These are phyloP conservation scores for Pisolithus marmoratus DNA, from an alignment of 768 basidiomycete species.

Conservation along the genomic window DNA sequence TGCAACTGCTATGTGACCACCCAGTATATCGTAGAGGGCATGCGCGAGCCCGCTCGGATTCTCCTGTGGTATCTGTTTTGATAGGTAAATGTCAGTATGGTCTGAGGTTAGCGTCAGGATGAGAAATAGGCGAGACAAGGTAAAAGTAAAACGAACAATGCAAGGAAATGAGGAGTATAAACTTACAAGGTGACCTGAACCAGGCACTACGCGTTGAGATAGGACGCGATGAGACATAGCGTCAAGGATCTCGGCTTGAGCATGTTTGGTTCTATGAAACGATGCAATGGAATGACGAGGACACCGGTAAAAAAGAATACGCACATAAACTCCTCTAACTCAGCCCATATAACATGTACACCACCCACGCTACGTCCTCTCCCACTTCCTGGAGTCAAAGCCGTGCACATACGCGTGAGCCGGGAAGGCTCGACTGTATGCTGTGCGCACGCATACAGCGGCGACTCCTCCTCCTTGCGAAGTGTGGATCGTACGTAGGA, in stretches of 20 bases:
- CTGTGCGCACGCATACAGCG: conserved; percentile 17
- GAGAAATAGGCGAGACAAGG: too few species aligned
- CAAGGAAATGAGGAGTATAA: not conserved
- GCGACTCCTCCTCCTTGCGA: conserved; percentile 27
- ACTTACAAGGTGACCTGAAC: conserved; percentile 27
- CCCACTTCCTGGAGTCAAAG: conserved; percentile 6
- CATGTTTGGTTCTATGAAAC: conserved; percentile 15
- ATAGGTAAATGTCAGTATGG: too few species aligned
- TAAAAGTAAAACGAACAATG: too few species aligned
- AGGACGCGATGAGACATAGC: conserved; percentile 19
- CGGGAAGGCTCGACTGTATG: conserved; percentile 23
- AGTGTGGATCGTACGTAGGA: conserved; percentile 16
- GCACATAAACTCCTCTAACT: conserved; percentile 26
- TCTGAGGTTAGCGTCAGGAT: too few species aligned
- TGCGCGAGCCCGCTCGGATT: not conserved
- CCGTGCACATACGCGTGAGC: conserved; percentile 14
- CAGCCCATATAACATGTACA: conserved; percentile 26
- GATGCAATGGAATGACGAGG: not conserved
- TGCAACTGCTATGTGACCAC: not conserved
- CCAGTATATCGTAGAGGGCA: not conserved
- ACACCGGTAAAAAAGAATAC: not conserved
- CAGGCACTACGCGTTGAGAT: conserved; percentile 17
- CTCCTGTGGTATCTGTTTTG: too few species aligned
- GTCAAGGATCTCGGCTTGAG: conserved; percentile 24
- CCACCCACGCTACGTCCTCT: conserved; percentile 1